phyloP scores from a whole-genome alignment of 2,329 filamentous ascomycete species.

The Nothopassalora personata region DNA sequence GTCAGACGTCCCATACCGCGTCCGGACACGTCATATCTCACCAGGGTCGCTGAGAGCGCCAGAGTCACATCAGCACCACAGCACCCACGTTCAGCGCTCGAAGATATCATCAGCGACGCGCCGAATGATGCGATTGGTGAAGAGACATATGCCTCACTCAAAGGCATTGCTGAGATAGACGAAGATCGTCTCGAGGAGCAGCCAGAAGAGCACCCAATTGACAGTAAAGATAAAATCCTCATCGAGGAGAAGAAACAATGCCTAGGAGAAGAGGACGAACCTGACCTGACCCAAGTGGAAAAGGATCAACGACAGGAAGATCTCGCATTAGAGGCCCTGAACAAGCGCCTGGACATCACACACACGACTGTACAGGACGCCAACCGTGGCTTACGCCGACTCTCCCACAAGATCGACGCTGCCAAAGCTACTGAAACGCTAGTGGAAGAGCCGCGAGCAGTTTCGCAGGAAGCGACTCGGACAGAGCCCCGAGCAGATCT shows the following conservation, averaged over 20 bases:
- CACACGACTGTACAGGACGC: slow-evolving; percentile 42
- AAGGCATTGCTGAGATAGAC: slow-evolving; percentile 28
- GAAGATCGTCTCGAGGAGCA: slow-evolving; percentile 22
- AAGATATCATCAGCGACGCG: slow-evolving; percentile 39
- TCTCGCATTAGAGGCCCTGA: slow-evolving; percentile 39
- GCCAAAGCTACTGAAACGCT: neutral
- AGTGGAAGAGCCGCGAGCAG: neutral
- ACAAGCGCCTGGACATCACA: slow-evolving; percentile 36
- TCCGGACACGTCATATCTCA: neutral
- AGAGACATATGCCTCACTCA: slow-evolving; percentile 42
- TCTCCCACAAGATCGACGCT: slow-evolving; percentile 38
- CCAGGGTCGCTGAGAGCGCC: neutral
- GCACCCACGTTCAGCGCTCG: slow-evolving; percentile 32
- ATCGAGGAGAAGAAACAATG: neutral
- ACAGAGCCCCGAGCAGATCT: neutral
- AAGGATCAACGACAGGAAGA: slow-evolving; percentile 40
- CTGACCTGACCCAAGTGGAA: slow-evolving; percentile 35
- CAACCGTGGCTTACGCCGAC: slow-evolving; percentile 38
- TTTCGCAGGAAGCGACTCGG: neutral
- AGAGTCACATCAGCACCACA: slow-evolving; percentile 5
- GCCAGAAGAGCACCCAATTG: slow-evolving; percentile 1
- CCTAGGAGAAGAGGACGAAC: slow-evolving; percentile 2
- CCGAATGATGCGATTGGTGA: slow-evolving; percentile 23
- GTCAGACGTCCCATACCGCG: neutral
- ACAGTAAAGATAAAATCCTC: slow-evolving; percentile 7